A percentile compares a stretch with the other conserved stretches of the same genome.
These are phyloP conservation scores for Candida broadrunensis DNA, from an alignment of 805 yeast genomes.

Conservation along the genomic window DNA sequence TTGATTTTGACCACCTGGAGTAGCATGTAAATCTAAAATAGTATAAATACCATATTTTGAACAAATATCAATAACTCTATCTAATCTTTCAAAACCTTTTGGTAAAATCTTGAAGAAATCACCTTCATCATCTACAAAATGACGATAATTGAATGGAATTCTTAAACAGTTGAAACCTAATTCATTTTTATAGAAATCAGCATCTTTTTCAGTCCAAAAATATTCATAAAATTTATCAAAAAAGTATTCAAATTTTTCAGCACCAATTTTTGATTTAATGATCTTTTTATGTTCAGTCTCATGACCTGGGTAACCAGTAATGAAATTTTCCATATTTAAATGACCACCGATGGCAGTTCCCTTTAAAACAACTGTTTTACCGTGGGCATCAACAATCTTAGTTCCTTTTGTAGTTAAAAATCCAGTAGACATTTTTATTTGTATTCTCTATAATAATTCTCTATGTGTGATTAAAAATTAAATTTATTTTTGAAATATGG, in stretches of 20 bases:
- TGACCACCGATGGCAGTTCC: conserved; percentile 52
- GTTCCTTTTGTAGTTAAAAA: conserved; percentile 44
- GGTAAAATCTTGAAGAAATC: conserved; percentile 42
- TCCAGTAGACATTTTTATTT: conserved; percentile 6
- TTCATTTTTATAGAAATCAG: conserved; percentile 38
- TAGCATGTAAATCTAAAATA: conserved; percentile 47
- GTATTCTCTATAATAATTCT: no score
- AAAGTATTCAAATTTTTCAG: conserved; percentile 47
- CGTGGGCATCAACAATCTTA: conserved; percentile 44
- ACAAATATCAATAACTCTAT: conserved; percentile 42
- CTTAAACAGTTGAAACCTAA: conserved; percentile 46
- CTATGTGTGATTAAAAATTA: no score
- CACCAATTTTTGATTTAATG: conserved; percentile 37
- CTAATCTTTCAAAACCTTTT: conserved; percentile 44
- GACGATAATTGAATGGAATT: conserved; percentile 52
- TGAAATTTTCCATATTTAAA: conserved; percentile 55
- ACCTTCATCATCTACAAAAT: conserved; percentile 44
- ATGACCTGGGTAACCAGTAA: conserved; percentile 54
- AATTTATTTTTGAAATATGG: no score
- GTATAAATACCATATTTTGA: conserved; percentile 46
- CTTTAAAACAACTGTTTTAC: conserved; percentile 37
- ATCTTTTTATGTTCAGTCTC: conserved; percentile 49
- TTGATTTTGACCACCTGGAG: conserved; percentile 55
- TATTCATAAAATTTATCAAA: conserved; percentile 52
- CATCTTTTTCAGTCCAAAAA: conserved; percentile 52